Evolutionary conservation across 805 yeast genomes (phyloP), one percentile per base, ranked within the genome.

Genomic region (Grigorovia humatica): DNA sequence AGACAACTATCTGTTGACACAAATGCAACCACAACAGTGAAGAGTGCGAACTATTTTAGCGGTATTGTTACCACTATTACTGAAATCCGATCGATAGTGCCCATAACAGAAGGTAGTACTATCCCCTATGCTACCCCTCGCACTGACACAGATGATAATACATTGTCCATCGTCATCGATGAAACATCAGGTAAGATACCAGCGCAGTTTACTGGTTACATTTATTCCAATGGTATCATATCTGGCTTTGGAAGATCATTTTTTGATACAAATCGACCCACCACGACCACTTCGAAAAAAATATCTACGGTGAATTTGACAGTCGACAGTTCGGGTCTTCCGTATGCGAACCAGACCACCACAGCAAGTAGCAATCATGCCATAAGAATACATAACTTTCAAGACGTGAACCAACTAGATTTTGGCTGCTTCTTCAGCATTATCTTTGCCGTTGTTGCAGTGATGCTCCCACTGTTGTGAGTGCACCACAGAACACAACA

Each of bases 111-210:
- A 41, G 70, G 78, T 0, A 79, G 78, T 3, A 35, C 56, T 15
- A 79, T 80, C 17, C 83, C 84, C 18, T 79, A 74, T 58, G 83
- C 83, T 0, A 65, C 65, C 5, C 48, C 64, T 0, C 64, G 64
- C 30, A 69, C 65, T 49, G 44, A 62, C 9, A 62, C 70, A 0
- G 54, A 49, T 6, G 38, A 17, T 6, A 18, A 42, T 11, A 32
- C 44, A 6, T 43, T 50, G 35, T 43, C 49, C 9, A 47, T 50
- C 3, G 13, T 20, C 6, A 32, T 40, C 2, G 55, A 53, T 19
- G 42, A 40, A n/a, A 47, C 48, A 12, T 41, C 60, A 51, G 57
- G 59, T 13, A 49, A 51, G 44, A 49, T 63, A n/a, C 62, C 68
- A 19, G 61, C 57, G 27, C 66, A 58, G 44, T 61, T 61, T 38